These are phyloP conservation scores for Peronospora belbahrii DNA, from an alignment of 352 stramenopile genomes.

Conservation along the genomic window DNA sequence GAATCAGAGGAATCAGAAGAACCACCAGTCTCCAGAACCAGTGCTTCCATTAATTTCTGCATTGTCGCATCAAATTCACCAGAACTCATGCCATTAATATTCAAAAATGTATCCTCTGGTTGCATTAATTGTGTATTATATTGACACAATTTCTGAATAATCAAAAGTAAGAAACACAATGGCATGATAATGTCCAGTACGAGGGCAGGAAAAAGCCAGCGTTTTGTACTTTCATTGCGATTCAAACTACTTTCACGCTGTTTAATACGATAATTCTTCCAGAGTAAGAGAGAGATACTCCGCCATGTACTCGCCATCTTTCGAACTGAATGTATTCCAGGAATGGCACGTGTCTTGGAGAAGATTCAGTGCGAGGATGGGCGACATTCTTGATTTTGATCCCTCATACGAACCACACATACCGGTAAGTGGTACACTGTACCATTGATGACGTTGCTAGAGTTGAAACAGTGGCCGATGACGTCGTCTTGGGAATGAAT, in stretches of 20 bases:
- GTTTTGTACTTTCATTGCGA: conserved; percentile 20
- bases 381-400: too few species aligned
- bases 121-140: conserved; percentile 36
- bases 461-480: too few species aligned
- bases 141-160: conserved; percentile 49
- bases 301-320: conserved; percentile 23
- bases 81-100: too few species aligned
- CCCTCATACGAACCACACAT: too few species aligned
- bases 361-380: conserved; percentile 10
- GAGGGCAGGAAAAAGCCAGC: conserved; percentile 62
- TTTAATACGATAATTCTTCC: conserved; percentile 81
- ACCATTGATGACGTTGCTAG: too few species aligned
- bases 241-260: conserved; percentile 74
- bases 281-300: conserved; percentile 51
- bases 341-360: conserved; percentile 1
- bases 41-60: too few species aligned
- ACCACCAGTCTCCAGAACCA: too few species aligned
- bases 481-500: too few species aligned
- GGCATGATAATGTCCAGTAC: conserved; percentile 63
- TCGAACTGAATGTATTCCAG: not conserved
- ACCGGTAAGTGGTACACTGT: too few species aligned
- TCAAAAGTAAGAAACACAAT: conserved; percentile 43
- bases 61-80: too few species aligned
- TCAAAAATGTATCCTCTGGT: not conserved
- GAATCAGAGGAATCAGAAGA: too few species aligned